Base-by-base conservation (phyloP, 2,329 filamentous ascomycete species). In the Talaromyces sp. region DNA sequence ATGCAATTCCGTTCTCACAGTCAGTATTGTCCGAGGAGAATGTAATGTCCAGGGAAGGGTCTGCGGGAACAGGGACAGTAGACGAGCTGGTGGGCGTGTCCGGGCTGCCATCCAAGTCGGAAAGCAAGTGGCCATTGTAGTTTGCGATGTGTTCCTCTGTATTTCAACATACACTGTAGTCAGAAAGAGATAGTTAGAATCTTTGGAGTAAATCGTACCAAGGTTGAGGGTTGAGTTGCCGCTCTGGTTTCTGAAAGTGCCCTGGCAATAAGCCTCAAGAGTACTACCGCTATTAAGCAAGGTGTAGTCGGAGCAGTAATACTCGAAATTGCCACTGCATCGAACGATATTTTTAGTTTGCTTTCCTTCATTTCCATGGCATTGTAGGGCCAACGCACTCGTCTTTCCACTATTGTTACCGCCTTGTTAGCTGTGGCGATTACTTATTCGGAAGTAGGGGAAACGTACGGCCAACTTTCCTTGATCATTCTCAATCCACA, bases 111-210 rank as follows among this genome's bases (percentile, higher is more conserved):
- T 61, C 56, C 27, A 63, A 58, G 57, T 61, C 60, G 16, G 63
- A 65, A 27, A 65, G 61, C 31, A 65, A 61, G 31, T 65, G 63
- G 4, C 64, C 64, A 6, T 63, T 42, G 40, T 65, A 65, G 50
- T 65, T 65, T 31, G 63, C 63, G 34, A 65, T 65, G 34, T 65
- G 59, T 33, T 65, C 56, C 63, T 65, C 64, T 65, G 31, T 18
- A 18, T 36, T 6, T 5, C 3, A 7, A 10, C 12, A 27, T 30
- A 14, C 18, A 3, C 14, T 47, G 10, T 3, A 2, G 3, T 44
- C 7, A 16, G 8, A 42, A 31, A 34, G 7, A 9, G 12, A 27
- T 3, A 1, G 3, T 33, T 2, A 16, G 14, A 6, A 23, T 12
- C 28, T n/a, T 5, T 31, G 31, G 14, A 18, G 18, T 30, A 14